These are phyloP conservation scores for Vitis labrusca DNA, from an alignment of 164 flowering plant species.

Conservation along the genomic window DNA sequence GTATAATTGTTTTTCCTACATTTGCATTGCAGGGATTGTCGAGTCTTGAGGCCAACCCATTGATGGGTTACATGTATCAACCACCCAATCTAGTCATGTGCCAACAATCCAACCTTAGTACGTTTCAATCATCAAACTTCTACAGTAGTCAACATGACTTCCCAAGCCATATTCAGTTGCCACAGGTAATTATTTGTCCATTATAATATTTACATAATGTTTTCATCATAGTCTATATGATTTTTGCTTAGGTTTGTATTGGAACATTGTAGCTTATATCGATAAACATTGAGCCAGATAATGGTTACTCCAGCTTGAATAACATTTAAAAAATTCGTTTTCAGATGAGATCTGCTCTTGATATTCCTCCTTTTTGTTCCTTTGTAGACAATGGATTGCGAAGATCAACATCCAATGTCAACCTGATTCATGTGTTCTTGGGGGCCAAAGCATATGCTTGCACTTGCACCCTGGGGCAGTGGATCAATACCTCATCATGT, in stretches of 20 bases:
- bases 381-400: constrained; percentile 34
- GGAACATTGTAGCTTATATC: background rate
- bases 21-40: constrained; percentile 26
- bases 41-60: constrained; percentile 29
- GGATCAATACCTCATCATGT: too few relatives aligned
- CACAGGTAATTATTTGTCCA: constrained; percentile 22
- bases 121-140: constrained; percentile 21
- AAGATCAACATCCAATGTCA: constrained; percentile 21
- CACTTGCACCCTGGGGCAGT: too few relatives aligned
- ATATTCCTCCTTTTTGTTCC: background rate
- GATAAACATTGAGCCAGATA: too few relatives aligned
- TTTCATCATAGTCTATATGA: background rate
- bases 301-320: too few relatives aligned
- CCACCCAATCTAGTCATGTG: constrained; percentile 15
- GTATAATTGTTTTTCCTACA: background rate
- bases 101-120: constrained; percentile 24
- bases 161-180: constrained; percentile 25
- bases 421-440: constrained; percentile 18
- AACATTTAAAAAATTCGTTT: background rate
- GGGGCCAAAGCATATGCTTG: too few relatives aligned
- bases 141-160: constrained; percentile 25
- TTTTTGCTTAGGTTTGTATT: background rate
- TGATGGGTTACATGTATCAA: constrained; percentile 27
- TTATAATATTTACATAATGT: background rate
- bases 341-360: background rate